Conservation (phyloP, 495 filamentous ascomycete species). For the Talaromyces thailandensis region DNA sequence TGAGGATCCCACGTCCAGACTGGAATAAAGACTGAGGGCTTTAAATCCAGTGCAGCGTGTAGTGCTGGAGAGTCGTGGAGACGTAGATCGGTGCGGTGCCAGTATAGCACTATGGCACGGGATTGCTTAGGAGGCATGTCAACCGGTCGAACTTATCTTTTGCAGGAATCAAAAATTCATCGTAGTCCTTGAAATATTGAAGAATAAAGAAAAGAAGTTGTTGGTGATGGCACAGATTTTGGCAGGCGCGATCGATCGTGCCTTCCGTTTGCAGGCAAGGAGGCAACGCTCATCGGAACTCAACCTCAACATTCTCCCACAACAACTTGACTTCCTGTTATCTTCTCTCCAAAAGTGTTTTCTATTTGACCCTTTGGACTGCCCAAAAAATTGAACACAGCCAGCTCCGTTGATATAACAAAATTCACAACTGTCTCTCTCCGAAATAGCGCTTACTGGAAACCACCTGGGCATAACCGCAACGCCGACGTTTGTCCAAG, state of each 20-base stretch:
- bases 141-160: neutral
- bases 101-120: conserved; percentile 54
- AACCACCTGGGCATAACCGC: too few species aligned
- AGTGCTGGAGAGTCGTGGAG: conserved; percentile 65
- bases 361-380: too few species aligned
- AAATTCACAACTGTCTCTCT: too few species aligned
- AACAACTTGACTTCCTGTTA: too few species aligned
- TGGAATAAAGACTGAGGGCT: conserved; percentile 53
- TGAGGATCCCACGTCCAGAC: conserved; percentile 67
- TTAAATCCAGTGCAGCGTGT: conserved; percentile 51
- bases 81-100: conserved; percentile 65
- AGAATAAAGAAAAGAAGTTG: neutral
- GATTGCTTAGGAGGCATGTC: conserved; percentile 19
- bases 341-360: too few species aligned
- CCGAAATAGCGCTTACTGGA: too few species aligned
- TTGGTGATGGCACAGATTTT: neutral
- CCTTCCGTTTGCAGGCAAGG: neutral
- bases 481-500: too few species aligned
- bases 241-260: neutral
- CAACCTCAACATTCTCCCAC: neutral
- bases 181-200: neutral
- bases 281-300: neutral
- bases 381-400: too few species aligned
- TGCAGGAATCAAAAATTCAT: neutral
- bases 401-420: too few species aligned